Evolutionary conservation across 257 asterid species (phyloP).

Genomic region (Paulownia fortunei): DNA sequence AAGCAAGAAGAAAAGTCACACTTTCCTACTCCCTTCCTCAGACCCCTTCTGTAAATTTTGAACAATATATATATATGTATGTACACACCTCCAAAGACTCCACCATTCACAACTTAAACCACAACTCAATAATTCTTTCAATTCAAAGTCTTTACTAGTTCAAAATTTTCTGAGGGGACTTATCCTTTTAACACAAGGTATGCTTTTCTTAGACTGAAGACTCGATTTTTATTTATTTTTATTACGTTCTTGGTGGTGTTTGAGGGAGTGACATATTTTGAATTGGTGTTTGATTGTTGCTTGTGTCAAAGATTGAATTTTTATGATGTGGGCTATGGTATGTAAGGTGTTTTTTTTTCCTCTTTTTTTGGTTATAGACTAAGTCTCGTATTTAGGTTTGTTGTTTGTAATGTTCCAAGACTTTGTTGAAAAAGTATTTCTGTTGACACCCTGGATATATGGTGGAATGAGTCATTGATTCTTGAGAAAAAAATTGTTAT

Average conservation of each 20-base stretch:
- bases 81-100: conserved; percentile 37
- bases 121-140: conserved; percentile 19
- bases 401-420: conserved; percentile 20
- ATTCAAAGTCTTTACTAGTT: conserved; percentile 16
- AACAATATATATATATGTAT: conserved; percentile 44
- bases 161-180: neutral
- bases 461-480: conserved; percentile 36
- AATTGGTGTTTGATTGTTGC: neutral
- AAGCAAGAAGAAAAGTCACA: conserved; percentile 66
- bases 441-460: conserved; percentile 33
- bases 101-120: conserved; percentile 29
- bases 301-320: conserved; percentile 33
- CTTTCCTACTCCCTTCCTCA: conserved; percentile 68
- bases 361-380: neutral
- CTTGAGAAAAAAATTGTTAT: neutral
- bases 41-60: conserved; percentile 9
- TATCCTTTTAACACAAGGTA: conserved; percentile 41
- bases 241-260: neutral
- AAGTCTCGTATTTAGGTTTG: neutral
- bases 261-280: neutral
- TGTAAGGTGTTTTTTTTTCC: neutral
- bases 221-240: neutral
- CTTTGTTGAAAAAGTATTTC: conserved; percentile 20
- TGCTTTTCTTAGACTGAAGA: conserved; percentile 13
- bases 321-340: conserved; percentile 36